Evolutionary conservation across 2,329 filamentous ascomycete species (phyloP).

Genomic region (Ceratocystis cubensis): DNA sequence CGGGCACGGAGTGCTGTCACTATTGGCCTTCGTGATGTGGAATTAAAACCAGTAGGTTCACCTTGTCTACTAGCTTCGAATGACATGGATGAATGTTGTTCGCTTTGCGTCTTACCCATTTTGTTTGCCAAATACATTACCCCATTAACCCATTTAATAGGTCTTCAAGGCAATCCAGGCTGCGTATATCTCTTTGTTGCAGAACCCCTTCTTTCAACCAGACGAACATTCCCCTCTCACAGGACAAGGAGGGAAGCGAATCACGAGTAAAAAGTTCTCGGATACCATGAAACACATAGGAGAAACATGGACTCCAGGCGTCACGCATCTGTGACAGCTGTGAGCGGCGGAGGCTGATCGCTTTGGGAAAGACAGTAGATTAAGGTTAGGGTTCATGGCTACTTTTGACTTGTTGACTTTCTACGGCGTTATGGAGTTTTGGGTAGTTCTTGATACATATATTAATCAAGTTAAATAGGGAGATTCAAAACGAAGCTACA

Average conservation of each 20-base stretch:
- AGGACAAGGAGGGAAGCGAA: constrained; percentile 50
- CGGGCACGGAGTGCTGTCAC: constrained; percentile 31
- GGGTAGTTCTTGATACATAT: not conserved
- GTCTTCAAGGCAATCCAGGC: constrained; percentile 80
- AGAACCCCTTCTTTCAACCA: constrained; percentile 91
- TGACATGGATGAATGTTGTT: constrained; percentile 30
- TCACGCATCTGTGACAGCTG: constrained; percentile 41
- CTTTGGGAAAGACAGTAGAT: not conserved
- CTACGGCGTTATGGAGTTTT: constrained; percentile 24
- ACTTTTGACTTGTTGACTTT: constrained; percentile 22
- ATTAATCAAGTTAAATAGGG: not conserved
- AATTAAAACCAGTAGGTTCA: constrained; percentile 55
- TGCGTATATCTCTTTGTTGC: constrained; percentile 77
- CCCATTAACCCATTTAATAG: not conserved
- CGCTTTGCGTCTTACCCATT: not conserved
- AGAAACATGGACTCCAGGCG: constrained; percentile 67
- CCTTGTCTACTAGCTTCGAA: not conserved
- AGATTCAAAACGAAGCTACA: not conserved
- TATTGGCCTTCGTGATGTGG: constrained; percentile 66
- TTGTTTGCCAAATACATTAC: not conserved
- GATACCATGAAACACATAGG: constrained; percentile 78
- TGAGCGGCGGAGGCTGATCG: not conserved
- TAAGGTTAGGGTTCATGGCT: constrained; percentile 16
- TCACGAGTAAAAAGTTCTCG: constrained; percentile 68
- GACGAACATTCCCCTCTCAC: constrained; percentile 60